These are phyloP conservation scores for Yamadazyma blattariae DNA, from an alignment of 1,139 yeast species.

Conservation along the genomic window DNA sequence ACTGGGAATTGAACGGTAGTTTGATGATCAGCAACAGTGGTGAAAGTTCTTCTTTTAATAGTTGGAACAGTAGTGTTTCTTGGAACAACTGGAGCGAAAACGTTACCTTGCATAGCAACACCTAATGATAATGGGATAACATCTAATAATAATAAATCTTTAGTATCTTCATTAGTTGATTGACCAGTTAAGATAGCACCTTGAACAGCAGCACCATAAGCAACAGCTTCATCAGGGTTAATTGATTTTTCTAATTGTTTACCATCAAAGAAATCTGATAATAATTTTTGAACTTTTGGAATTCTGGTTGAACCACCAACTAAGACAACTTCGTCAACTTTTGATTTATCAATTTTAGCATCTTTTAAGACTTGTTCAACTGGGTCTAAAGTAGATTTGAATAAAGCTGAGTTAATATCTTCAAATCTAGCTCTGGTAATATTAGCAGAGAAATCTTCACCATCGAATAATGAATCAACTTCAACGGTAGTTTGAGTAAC, in stretches of 20 bases:
- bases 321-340: slow-evolving; percentile 90
- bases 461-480: slow-evolving; percentile 94
- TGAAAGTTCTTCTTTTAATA: slow-evolving; percentile 93
- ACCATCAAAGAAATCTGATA: slow-evolving; percentile 97
- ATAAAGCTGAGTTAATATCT: slow-evolving; percentile 89
- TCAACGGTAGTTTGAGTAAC: slow-evolving; percentile 95
- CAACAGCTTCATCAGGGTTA: slow-evolving; percentile 99
- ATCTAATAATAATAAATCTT: slow-evolving; percentile 82
- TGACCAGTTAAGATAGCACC: slow-evolving; percentile 83
- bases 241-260: slow-evolving; percentile 92
- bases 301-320: slow-evolving; percentile 99
- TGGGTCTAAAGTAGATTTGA: slow-evolving; percentile 95
- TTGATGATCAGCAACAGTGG: slow-evolving; percentile 96
- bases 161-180: slow-evolving; percentile 61
- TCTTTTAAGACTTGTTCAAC: slow-evolving; percentile 97
- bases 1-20: slow-evolving; percentile 96
- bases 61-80: slow-evolving; percentile 98
- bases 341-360: slow-evolving; percentile 84
- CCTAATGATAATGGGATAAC: slow-evolving; percentile 94
- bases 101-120: slow-evolving; percentile 97
- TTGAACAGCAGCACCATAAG: slow-evolving; percentile 98
- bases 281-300: slow-evolving; percentile 97
- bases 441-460: slow-evolving; percentile 94
- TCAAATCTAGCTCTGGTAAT: slow-evolving; percentile 99
- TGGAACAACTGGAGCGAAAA: slow-evolving; percentile 94